Conservation (phyloP, 2,329 filamentous ascomycete species). For the Colletotrichum karsti region DNA sequence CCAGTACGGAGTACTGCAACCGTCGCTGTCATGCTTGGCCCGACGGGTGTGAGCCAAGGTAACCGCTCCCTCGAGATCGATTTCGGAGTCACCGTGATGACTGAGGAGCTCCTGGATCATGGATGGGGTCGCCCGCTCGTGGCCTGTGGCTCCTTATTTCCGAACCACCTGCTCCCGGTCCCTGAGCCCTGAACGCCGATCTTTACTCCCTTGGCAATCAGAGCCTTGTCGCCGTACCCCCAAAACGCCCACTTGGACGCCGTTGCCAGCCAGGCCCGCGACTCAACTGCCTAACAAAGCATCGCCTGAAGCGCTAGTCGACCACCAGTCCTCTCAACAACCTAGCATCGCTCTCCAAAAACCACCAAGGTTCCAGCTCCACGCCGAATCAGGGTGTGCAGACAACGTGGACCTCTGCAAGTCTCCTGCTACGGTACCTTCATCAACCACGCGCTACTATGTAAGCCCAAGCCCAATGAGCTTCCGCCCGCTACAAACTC, state of each 20-base stretch:
- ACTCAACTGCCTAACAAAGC: conserved; percentile 14
- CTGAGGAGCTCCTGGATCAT: conserved; percentile 16
- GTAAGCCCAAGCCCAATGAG: neutral
- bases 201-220: conserved; percentile 22
- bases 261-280: conserved; percentile 8
- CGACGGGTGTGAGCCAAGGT: conserved; percentile 4
- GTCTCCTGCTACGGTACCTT: neutral
- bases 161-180: conserved; percentile 1
- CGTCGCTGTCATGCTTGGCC: neutral
- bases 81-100: conserved; percentile 30
- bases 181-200: conserved; percentile 17
- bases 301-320: conserved; percentile 15
- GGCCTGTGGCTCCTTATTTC: conserved; percentile 19
- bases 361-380: neutral
- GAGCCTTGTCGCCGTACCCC: neutral
- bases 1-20: too few species aligned
- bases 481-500: neutral
- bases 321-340: neutral
- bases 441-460: neutral
- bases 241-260: conserved; percentile 9
- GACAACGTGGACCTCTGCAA: neutral
- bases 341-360: conserved; percentile 1
- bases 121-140: conserved; percentile 15
- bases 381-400: neutral
- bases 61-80: neutral